Evolutionary conservation across 495 filamentous ascomycete genomes (phyloP).

Genomic region (Chaetomium fimeti): DNA sequence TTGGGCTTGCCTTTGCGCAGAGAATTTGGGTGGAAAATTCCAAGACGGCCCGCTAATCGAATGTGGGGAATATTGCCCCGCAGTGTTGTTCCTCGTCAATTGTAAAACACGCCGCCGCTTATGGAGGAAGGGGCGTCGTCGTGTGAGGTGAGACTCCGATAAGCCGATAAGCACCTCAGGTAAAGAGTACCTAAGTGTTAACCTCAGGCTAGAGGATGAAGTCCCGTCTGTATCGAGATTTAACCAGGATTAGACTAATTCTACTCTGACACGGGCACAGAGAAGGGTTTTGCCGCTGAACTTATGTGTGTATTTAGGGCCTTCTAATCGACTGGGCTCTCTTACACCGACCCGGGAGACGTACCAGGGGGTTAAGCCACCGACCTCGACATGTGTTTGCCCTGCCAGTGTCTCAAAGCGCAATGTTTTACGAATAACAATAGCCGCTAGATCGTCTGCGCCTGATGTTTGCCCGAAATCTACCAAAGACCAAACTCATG

Average conservation of each 20-base stretch:
- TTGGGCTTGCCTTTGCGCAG: conserved; percentile 20
- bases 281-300: no score
- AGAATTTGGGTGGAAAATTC: conserved; percentile 32
- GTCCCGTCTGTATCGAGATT: neutral
- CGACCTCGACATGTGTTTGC: no score
- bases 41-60: conserved; percentile 20
- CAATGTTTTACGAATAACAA: no score
- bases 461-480: neutral
- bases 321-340: no score
- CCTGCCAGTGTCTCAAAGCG: no score
- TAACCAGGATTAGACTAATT: neutral
- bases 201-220: no score
- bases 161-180: neutral
- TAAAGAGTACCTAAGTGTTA: neutral
- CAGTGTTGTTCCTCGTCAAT: conserved; percentile 10
- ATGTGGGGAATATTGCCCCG: conserved; percentile 27
- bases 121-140: conserved; percentile 11
- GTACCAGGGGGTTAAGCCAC: no score
- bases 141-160: conserved; percentile 4
- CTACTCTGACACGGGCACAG: neutral
- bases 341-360: no score
- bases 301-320: no score
- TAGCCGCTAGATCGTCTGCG: neutral
- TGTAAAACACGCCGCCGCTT: conserved; percentile 13
- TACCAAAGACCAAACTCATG: neutral